A percentile compares a stretch with the other conserved stretches of the same genome.
Conservation (phyloP, 2,329 filamentous ascomycete species). For the Chaetomium sp. region DNA sequence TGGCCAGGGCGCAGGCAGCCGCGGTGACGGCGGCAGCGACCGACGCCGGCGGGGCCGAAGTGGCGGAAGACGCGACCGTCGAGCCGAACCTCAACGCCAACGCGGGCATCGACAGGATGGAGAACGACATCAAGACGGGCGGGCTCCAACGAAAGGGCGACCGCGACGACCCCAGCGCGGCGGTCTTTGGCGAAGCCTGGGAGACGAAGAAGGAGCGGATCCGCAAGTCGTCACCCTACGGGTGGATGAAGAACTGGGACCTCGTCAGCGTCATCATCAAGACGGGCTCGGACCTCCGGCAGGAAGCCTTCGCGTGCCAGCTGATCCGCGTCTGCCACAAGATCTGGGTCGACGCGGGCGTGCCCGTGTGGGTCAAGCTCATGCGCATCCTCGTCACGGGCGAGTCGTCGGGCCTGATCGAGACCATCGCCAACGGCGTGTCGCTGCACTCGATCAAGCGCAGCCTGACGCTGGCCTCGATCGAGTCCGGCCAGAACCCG, state of each 20-base stretch:
- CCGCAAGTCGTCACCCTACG: slow-evolving; percentile 79
- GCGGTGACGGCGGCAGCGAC: slow-evolving; percentile 42
- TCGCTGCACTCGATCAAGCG: slow-evolving; percentile 85
- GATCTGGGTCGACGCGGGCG: slow-evolving; percentile 74
- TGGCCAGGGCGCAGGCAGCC: slow-evolving; percentile 66
- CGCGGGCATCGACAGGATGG: slow-evolving; percentile 80
- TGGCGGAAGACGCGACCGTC: slow-evolving; percentile 57
- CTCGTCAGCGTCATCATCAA: slow-evolving; percentile 86
- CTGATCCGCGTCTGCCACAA: slow-evolving; percentile 79
- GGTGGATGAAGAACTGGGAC: slow-evolving; percentile 90
- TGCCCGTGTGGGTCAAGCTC: slow-evolving; percentile 83
- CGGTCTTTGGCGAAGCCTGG: slow-evolving; percentile 86
- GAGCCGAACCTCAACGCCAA: slow-evolving; percentile 63
- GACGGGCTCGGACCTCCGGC: slow-evolving; percentile 78
- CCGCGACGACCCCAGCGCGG: slow-evolving; percentile 81
- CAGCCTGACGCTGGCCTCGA: slow-evolving; percentile 73
- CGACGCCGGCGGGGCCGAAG: slow-evolving; percentile 39
- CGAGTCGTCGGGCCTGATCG: slow-evolving; percentile 80
- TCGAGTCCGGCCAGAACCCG: slow-evolving; percentile 72
- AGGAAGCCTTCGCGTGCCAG: slow-evolving; percentile 86
- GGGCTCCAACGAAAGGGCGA: slow-evolving; percentile 80
- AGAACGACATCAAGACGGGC: slow-evolving; percentile 85
- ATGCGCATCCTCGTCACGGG: slow-evolving; percentile 87
- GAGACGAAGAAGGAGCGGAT: slow-evolving; percentile 82
- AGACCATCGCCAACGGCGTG: slow-evolving; percentile 86